Evolutionary conservation across 805 yeast species (phyloP).

Genomic region (Kodamaea hsintzibuensis): DNA sequence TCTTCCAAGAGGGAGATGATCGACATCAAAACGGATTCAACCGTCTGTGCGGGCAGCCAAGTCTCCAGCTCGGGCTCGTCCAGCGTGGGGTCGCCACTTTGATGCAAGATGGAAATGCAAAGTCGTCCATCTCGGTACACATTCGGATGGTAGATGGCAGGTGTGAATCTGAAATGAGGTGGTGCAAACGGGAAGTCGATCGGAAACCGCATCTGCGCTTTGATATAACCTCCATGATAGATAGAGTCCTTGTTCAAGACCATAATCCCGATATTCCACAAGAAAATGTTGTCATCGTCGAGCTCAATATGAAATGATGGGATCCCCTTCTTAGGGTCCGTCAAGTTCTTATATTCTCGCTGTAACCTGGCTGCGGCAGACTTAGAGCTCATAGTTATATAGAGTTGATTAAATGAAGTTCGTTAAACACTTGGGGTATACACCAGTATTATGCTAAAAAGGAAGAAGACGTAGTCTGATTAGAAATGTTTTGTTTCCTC

Average conservation of each 20-base stretch:
- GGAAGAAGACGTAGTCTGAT: neutral
- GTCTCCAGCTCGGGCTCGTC: constrained; percentile 94
- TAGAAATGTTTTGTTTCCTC: constrained; percentile 11
- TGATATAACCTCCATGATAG: constrained; percentile 92
- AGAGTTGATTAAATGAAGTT: neutral
- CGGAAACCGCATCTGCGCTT: constrained; percentile 93
- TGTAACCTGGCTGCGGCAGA: constrained; percentile 81
- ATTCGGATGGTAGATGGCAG: constrained; percentile 93
- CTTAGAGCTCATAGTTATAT: constrained; percentile 41
- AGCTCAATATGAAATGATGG: constrained; percentile 64
- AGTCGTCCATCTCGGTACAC: constrained; percentile 91
- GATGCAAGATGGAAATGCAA: constrained; percentile 90
- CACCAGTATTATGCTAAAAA: neutral
- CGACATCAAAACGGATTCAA: constrained; percentile 85
- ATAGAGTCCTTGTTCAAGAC: constrained; percentile 85
- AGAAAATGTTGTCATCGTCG: constrained; percentile 56
- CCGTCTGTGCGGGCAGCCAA: constrained; percentile 93
- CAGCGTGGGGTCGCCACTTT: constrained; percentile 84
- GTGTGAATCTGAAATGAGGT: constrained; percentile 88
- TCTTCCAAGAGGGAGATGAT: constrained; percentile 90
- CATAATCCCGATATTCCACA: constrained; percentile 89
- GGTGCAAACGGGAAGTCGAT: constrained; percentile 89
- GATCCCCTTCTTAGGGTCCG: constrained; percentile 81
- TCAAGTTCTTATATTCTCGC: constrained; percentile 91
- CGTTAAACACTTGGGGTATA: neutral